Base-by-base conservation (phyloP, 2,329 filamentous ascomycete species). In the Alternaria novae-zelandiae region DNA sequence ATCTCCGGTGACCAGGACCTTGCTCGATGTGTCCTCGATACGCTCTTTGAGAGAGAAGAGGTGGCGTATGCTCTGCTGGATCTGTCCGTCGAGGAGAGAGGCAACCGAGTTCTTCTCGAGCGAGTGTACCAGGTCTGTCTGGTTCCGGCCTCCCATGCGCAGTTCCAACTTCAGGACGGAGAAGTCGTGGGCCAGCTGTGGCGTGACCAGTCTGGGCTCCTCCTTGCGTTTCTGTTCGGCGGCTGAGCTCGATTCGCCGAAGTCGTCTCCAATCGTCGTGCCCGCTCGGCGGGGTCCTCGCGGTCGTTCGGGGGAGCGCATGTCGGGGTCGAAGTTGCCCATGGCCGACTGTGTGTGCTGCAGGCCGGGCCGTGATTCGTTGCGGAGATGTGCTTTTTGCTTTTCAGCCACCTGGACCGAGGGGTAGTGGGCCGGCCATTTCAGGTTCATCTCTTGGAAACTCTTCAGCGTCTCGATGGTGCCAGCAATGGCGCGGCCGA, bases 1-100 rank as follows among this genome's bases (percentile, higher is more conserved):
- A 78, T 99, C 96, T 74, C 96, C 96, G 0, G 96, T 99, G 17
- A 99, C 90, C 61, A 99, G 83, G 2, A 99, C 96, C 80, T 99
- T 99, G 82, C 95, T 98, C 5, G 95, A 93, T 0, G 93, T 98
- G 80, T 99, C 96, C 78, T 98, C 96, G 66, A 99, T 99, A 57
- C 96, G 90, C 70, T 98, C 96, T 64, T 94, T 90, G 32, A 99
- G 85, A 0, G 92, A 89, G 59, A 93, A 86, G 2, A 99, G 86
- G 80, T 99, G 96, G 72, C 94, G 93, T 76, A 98, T 91, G 78
- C 94, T 97, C 65, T 96, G 93, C 72, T 90, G 91, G 73, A 99
- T 97, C 81, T 97, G 97, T 25, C 94, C 94, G 78, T 98, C 95
- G 43, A 99, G 83, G 3, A 99, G 83, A 1, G 94, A 91, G 1